These are phyloP conservation scores for Xerocomus brunneocitrinus DNA, from an alignment of 768 basidiomycete species.

Conservation along the genomic window DNA sequence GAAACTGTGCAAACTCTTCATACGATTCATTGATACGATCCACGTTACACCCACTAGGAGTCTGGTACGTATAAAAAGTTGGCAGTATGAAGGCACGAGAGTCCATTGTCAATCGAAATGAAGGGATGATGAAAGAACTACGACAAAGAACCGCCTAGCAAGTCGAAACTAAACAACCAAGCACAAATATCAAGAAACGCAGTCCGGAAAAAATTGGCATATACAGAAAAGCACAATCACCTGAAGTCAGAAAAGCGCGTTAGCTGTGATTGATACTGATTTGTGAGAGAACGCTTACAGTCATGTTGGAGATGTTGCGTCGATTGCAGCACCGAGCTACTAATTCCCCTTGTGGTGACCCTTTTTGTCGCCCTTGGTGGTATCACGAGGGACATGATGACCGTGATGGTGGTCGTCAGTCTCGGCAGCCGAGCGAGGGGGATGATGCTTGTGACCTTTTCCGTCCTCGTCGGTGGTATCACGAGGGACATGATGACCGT, in stretches of 20 bases:
- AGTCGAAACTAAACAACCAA: neutral
- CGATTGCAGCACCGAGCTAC: neutral
- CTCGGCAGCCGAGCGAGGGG: neutral
- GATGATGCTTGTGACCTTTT: neutral
- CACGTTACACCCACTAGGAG: neutral
- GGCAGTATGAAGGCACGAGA: neutral
- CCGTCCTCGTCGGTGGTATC: neutral
- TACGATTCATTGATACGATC: neutral
- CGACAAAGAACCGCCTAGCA: neutral
- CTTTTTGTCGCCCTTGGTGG: neutral
- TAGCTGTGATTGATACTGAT: neutral
- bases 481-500: neutral
- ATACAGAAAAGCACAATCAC: neutral
- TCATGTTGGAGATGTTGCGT: neutral
- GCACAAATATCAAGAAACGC: neutral
- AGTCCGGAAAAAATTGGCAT: neutral
- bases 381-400: neutral
- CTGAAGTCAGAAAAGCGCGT: neutral
- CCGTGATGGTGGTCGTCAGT: neutral
- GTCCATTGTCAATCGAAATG: neutral
- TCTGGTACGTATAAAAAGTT: neutral
- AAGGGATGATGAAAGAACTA: neutral
- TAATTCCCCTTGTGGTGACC: neutral
- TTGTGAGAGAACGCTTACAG: neutral
- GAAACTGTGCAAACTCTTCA: neutral